Conservation (phyloP, 495 filamentous ascomycete genomes). For the Lasiosphaeriaceae sp. region DNA sequence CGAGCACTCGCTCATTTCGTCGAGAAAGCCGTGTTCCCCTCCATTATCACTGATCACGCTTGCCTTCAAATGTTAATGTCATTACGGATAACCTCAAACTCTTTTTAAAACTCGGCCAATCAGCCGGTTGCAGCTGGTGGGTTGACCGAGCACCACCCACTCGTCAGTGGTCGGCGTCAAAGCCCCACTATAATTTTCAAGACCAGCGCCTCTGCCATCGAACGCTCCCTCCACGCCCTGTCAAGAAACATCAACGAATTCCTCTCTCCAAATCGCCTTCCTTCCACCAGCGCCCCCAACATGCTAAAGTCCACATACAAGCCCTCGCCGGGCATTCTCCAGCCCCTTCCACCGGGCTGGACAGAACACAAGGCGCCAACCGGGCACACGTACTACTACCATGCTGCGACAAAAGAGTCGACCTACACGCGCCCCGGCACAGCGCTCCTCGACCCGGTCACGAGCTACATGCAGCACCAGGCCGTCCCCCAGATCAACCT, state of each 20-base stretch:
- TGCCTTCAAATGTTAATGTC: too few species aligned
- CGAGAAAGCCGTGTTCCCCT: too few species aligned
- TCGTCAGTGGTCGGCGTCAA: too few species aligned
- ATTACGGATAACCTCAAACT: too few species aligned
- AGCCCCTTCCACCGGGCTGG: constrained; percentile 76
- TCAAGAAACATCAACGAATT: too few species aligned
- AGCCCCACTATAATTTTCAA: background rate
- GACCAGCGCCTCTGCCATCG: background rate
- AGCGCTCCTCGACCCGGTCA: constrained; percentile 28
- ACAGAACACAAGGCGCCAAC: constrained; percentile 89
- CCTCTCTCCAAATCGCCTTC: too few species aligned
- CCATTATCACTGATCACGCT: too few species aligned
- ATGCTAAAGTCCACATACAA: constrained; percentile 67
- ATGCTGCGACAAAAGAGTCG: constrained; percentile 78
- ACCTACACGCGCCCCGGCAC: constrained; percentile 72
- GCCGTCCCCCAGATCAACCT: constrained; percentile 40
- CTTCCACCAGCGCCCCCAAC: background rate
- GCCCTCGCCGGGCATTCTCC: constrained; percentile 36
- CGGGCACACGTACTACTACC: constrained; percentile 87
- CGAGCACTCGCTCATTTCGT: too few species aligned
- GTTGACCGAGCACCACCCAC: too few species aligned
- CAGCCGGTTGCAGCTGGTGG: too few species aligned
- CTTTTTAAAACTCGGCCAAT: too few species aligned
- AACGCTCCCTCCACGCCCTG: background rate
- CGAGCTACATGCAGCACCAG: constrained; percentile 41